Evolutionary conservation across 2,329 filamentous ascomycete genomes (phyloP).

Genomic region (Fusarium transvaalense): DNA sequence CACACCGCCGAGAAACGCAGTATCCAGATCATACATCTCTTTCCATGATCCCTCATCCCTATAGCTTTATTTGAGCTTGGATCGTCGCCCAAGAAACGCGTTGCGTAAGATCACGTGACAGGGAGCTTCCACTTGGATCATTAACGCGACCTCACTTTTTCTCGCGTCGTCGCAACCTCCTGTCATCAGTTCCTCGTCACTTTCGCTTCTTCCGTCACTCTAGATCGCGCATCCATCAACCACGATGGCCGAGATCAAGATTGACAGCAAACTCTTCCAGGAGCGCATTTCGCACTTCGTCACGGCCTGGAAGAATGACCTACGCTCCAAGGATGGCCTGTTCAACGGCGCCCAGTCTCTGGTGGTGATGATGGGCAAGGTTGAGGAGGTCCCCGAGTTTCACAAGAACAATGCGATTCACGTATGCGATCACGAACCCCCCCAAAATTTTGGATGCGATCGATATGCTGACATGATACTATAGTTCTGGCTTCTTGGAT

Average conservation of each 20-base stretch:
- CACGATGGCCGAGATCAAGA: conserved; percentile 86
- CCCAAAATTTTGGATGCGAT: not conserved
- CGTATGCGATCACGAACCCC: conserved; percentile 65
- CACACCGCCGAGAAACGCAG: not conserved
- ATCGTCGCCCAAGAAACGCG: conserved; percentile 45
- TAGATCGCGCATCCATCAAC: conserved; percentile 52
- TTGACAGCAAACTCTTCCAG: conserved; percentile 94
- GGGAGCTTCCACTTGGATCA: conserved; percentile 48
- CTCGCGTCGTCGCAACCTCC: conserved; percentile 54
- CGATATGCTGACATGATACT: conserved; percentile 37
- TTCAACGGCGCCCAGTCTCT: conserved; percentile 91
- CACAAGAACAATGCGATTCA: conserved; percentile 98
- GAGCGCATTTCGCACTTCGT: conserved; percentile 90
- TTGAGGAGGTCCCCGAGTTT: conserved; percentile 86
- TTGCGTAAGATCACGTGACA: conserved; percentile 53
- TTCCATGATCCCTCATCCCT: not conserved
- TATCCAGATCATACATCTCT: not conserved
- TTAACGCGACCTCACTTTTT: conserved; percentile 60
- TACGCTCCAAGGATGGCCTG: conserved; percentile 84
- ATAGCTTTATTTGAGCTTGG: conserved; percentile 31
- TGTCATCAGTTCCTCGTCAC: conserved; percentile 44
- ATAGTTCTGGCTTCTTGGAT: conserved; percentile 97
- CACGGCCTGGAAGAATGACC: conserved; percentile 95
- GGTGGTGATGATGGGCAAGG: conserved; percentile 93
- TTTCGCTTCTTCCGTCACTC: conserved; percentile 44